A percentile compares a stretch with the other conserved stretches of the same genome.
These are phyloP conservation scores for Gypsophila paniculata DNA, from an alignment of 179 eudicot species.

Conservation along the genomic window DNA sequence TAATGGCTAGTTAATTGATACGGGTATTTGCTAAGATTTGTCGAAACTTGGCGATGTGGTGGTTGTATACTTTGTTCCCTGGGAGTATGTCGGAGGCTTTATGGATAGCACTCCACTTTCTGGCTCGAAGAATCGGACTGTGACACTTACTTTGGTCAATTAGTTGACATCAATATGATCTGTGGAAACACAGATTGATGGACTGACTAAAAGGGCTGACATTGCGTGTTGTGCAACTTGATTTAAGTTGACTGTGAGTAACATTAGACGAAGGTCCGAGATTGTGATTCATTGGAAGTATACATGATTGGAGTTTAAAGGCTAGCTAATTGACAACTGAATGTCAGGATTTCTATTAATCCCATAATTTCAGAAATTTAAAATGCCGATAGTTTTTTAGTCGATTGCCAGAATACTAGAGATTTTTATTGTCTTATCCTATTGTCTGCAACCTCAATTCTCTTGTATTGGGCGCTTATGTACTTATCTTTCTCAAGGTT, in stretches of 20 bases:
- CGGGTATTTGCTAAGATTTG: too few relatives aligned
- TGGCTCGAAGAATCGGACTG: too few relatives aligned
- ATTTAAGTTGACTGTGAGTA: neutral
- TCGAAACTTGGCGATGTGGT: too few relatives aligned
- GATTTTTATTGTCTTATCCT: neutral
- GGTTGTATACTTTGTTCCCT: too few relatives aligned
- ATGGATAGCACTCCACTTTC: too few relatives aligned
- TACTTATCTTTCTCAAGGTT: constrained; percentile 45
- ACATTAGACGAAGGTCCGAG: neutral
- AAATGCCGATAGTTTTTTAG: neutral
- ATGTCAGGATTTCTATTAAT: neutral
- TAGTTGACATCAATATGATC: neutral
- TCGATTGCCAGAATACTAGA: neutral
- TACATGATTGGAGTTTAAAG: neutral
- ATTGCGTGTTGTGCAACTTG: neutral
- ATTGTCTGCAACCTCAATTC: neutral
- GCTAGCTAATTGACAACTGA: neutral
- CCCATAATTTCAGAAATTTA: neutral
- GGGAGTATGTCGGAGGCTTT: too few relatives aligned
- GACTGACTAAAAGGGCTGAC: neutral
- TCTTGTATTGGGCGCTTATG: neutral
- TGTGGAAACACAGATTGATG: neutral
- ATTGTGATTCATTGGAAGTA: constrained; percentile 1
- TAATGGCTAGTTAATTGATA: too few relatives aligned
- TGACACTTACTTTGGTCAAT: neutral